Base-by-base conservation (phyloP, 164 flowering plant genomes). In the Vitis amurensis region DNA sequence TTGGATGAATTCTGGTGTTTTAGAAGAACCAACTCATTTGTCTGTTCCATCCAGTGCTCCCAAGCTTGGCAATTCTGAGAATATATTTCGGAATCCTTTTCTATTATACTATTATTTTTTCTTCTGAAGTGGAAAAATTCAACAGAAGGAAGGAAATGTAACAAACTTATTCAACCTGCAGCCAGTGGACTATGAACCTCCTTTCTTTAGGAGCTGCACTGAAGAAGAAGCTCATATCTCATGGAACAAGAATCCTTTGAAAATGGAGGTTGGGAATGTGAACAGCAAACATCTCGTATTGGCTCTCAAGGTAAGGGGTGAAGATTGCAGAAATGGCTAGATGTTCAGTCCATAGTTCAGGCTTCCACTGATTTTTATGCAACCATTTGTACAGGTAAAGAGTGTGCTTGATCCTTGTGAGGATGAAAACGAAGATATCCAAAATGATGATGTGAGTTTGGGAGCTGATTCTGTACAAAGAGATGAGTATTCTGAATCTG, bases 391-490 rank as follows among this genome's bases (percentile, higher is more conserved):
- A 67, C 84, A 95, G 98, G 98, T 95, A 49, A 92, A 90, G 70
- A 95, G 97, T 65, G 83, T 90, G 69, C 97, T 95, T 29, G 99
- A 92, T 82, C 98, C 98, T 55, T 94, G 99, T 77, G 97, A 90
- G 83, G 94, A 90, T 74, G 98, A 94, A 73, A 89, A 87, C 74
- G 88, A 89, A 50, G 88, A 76, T 59, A 68, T 71, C 57, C 80
- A 85, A 68, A 91, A 85, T 55, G 91, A 85, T 68, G 87, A 79
- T 19, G 86, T 81, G 64, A 87, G 91, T 80, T 78, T 92, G 77
- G 94, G 90, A 61, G 91, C 68, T 58, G 96, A 89, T 78, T 89
- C 97, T 73, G 71, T 68, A 31, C 77, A 82, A 68, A 67, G 61
- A 61, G 89, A 79, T 60, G 90, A 80, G 51, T 73, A 79, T 61